These are phyloP conservation scores for Cryphonectria japonica DNA, from an alignment of 2,329 filamentous ascomycete species.

Conservation along the genomic window DNA sequence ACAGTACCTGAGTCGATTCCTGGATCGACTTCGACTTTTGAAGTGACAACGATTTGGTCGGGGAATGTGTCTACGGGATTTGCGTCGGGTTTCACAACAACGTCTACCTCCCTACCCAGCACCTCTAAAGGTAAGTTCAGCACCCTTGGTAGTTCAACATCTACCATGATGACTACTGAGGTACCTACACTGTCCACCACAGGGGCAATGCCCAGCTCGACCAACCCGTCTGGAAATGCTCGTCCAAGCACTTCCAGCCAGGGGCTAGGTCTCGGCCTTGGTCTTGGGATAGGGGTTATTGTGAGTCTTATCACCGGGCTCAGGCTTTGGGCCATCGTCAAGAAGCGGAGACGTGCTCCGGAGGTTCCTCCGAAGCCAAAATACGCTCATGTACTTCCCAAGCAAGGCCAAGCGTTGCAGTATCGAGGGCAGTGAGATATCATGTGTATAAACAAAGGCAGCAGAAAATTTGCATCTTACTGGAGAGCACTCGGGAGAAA, in stretches of 20 bases:
- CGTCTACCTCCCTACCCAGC: background rate
- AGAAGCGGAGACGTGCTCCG: background rate
- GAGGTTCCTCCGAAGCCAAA: background rate
- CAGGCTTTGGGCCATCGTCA: background rate
- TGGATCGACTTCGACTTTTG: too few relatives aligned
- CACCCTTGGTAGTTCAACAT: background rate
- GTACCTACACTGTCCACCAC: background rate
- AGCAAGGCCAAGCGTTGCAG: background rate
- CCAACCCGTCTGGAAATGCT: background rate
- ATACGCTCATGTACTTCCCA: background rate
- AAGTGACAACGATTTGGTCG: too few relatives aligned
- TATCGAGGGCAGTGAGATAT: background rate
- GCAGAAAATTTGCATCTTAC: background rate
- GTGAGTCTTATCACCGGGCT: background rate
- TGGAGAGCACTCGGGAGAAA: too few relatives aligned
- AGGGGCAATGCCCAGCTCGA: background rate
- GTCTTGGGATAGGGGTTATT: background rate
- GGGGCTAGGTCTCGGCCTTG: slow-evolving; percentile 1
- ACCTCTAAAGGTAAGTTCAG: background rate
- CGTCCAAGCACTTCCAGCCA: background rate
- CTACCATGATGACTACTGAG: background rate
- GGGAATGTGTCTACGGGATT: too few relatives aligned
- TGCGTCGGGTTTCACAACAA: background rate
- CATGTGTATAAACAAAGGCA: too few relatives aligned
- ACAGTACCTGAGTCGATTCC: too few relatives aligned